Base-by-base conservation (phyloP, 129 eudicot genomes). In the Pulicaria dysenterica region DNA sequence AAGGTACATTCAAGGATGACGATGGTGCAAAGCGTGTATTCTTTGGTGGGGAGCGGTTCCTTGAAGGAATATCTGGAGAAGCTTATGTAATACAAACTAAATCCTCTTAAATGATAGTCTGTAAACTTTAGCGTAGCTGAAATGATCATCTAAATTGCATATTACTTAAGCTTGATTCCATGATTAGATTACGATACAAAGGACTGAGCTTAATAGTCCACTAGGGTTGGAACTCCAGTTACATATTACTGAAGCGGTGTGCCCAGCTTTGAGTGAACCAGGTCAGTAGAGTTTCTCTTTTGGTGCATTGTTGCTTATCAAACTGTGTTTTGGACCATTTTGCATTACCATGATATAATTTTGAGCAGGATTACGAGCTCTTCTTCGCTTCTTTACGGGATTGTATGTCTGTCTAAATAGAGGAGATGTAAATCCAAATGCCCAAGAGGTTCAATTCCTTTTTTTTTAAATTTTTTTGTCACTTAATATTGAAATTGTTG, bases 191-290 rank as follows among this genome's bases (percentile, higher is more conserved):
- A 94, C 99, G 37, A 87, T 94, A 45, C 95, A 94, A 70, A 88
- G 97, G 78, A 94, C 99, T 43, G 91, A 86, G 56, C 86, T 88
- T 54, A 94, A 94, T 79, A 77, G 83, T 81, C 97, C 99, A 56
- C 77, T 94, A 49, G 99, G 97, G 72, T 91, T 94, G 68, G 97
- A 94, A 75, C 93, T 88, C 65, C 90, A 89, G 58, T 64, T 94
- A 61, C 99, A 90, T 83, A 88, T 94, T 19, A 83, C 89, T 24
- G 99, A 94, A 86, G 99, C 91, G 47, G 93, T 90, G 74, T 90
- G 97, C 84, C 99, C 99, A 76, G 92, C 96, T 76, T 83, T 93
- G 67, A 93, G 98, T 76, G 98, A 93, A 84, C 98, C 96, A 82
- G 99, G 99, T 85, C 69, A 75, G 85, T 83, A 7, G 16, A 48